A percentile compares a stretch with the other conserved stretches of the same genome.
phyloP scores from a whole-genome alignment of 176 grass and related monocot genomes.

The Oryza australiensis region DNA sequence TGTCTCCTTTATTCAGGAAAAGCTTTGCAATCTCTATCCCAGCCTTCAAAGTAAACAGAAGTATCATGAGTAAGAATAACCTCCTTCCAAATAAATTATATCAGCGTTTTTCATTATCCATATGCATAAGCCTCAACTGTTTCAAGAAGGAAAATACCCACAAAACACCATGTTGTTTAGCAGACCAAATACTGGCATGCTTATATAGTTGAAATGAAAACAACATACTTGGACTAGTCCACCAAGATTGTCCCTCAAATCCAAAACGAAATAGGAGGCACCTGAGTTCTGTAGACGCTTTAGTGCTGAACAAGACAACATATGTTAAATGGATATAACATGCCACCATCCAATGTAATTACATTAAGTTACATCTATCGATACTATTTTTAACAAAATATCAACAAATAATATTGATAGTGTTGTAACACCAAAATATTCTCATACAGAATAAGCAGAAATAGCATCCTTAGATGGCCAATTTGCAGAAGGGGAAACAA shows the following conservation, averaged over 20 bases:
- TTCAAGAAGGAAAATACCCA: constrained; percentile 6
- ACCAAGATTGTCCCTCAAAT: constrained; percentile 98
- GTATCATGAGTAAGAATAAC: constrained; percentile 30
- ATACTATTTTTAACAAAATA: background rate
- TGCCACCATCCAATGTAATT: background rate
- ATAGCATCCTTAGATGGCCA: constrained; percentile 9
- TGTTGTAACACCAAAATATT: constrained; percentile 8
- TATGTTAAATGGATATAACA: constrained; percentile 34
- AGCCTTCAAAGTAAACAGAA: constrained; percentile 59
- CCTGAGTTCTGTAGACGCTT: constrained; percentile 76
- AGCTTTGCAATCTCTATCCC: constrained; percentile 94
- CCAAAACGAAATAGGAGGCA: constrained; percentile 85
- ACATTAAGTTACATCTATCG: background rate
- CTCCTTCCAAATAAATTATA: constrained; percentile 26
- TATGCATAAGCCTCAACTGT: constrained; percentile 7
- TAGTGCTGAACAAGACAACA: constrained; percentile 62
- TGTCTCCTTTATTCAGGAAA: constrained; percentile 95
- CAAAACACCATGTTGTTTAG: constrained; percentile 24
- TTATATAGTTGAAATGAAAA: constrained; percentile 19
- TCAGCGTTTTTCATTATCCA: constrained; percentile 9
- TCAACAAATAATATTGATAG: constrained; percentile 1
- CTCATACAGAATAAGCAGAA: constrained; percentile 29
- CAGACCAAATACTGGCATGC: constrained; percentile 7
- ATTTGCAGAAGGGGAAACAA: constrained; percentile 12
- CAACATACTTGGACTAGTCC: constrained; percentile 84